phyloP scores from a whole-genome alignment of 768 basidiomycete genomes.

The Naganishia onofrii region DNA sequence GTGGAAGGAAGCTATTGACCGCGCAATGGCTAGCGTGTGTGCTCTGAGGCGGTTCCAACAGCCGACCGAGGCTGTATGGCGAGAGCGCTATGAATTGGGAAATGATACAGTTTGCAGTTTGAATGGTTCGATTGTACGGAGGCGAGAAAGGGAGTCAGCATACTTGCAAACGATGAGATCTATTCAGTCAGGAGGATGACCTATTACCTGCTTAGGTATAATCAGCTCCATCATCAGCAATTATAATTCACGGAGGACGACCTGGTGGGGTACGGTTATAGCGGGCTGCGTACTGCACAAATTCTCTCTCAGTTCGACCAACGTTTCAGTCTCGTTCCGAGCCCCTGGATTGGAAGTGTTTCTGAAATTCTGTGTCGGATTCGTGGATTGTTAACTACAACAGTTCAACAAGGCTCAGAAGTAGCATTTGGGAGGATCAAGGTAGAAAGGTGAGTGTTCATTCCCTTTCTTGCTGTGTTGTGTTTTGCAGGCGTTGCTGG shows the following conservation, averaged over 20 bases:
- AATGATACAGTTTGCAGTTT: slow-evolving; percentile 6
- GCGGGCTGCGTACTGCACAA: neutral
- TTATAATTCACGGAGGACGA: neutral
- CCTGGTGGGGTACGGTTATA: neutral
- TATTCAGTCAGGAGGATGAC: neutral
- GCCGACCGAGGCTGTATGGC: neutral
- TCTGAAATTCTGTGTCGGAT: neutral
- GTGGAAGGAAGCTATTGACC: neutral
- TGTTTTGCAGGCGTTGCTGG: neutral
- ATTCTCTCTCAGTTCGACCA: neutral
- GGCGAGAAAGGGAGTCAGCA: slow-evolving; percentile 1
- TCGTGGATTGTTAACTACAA: neutral
- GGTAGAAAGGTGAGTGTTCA: neutral
- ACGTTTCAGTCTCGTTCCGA: neutral
- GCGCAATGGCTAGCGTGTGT: neutral
- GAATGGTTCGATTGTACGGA: neutral
- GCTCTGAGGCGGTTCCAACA: neutral
- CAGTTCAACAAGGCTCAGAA: neutral
- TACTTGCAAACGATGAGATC: neutral
- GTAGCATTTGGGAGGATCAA: neutral
- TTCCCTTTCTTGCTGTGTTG: neutral
- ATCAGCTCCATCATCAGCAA: neutral
- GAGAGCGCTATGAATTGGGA: slow-evolving; percentile 4
- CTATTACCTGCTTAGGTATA: neutral
- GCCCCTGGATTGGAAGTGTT: too few relatives aligned